phyloP scores from a whole-genome alignment of 108 stramenopile genomes.

The Nannochloropsis gaditana region DNA sequence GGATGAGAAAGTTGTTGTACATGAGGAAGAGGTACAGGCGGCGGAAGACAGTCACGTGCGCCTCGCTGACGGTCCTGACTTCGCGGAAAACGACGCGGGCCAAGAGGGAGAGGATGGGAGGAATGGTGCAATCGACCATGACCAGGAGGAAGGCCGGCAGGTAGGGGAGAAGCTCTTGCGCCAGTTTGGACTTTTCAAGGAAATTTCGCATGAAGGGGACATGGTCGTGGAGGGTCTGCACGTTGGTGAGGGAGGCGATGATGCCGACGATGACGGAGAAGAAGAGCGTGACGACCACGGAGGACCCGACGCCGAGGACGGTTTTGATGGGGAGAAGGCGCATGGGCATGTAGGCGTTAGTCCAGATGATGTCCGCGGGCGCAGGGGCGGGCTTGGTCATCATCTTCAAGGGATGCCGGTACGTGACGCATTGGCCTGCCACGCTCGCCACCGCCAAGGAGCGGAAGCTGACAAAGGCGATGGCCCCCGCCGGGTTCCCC shows the following conservation, averaged over 20 bases:
- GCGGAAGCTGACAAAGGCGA: conserved; percentile 7
- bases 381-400: background rate
- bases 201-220: background rate
- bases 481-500: background rate
- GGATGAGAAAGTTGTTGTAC: conserved; percentile 7
- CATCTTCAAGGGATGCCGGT: conserved; percentile 17
- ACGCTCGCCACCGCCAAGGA: background rate
- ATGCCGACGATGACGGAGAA: background rate
- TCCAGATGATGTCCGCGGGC: background rate
- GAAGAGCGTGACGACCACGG: background rate
- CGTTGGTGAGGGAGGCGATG: background rate
- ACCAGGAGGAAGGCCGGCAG: background rate
- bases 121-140: conserved; percentile 18
- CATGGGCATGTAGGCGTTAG: background rate
- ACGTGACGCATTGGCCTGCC: background rate
- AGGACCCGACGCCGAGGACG: background rate
- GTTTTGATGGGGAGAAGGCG: background rate
- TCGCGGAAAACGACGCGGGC: background rate
- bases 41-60: background rate
- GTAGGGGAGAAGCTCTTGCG: background rate
- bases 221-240: conserved; percentile 1
- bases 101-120: conserved; percentile 9
- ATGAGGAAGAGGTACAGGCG: conserved; percentile 2
- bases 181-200: background rate
- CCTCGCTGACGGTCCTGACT: background rate